phyloP scores from a whole-genome alignment of 2,329 filamentous ascomycete genomes.

The Nemania serpens region DNA sequence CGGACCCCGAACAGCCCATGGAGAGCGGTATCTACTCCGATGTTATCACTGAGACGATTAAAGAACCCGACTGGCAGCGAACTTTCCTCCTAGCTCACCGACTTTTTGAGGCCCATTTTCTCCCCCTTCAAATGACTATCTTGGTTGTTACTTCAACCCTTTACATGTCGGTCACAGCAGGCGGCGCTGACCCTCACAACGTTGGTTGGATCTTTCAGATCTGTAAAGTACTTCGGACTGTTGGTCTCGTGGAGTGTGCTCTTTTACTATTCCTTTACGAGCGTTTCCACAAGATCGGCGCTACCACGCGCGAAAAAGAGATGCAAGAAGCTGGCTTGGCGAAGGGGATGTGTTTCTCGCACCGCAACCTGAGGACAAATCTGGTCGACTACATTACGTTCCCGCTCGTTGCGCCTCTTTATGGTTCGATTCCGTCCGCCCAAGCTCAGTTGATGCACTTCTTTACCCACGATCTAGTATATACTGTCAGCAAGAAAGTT shows the following conservation, averaged over 20 bases:
- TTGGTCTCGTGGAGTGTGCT: slow-evolving; percentile 66
- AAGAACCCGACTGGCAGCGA: slow-evolving; percentile 58
- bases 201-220: slow-evolving; percentile 64
- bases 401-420: slow-evolving; percentile 69
- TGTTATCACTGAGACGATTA: slow-evolving; percentile 56
- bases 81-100: slow-evolving; percentile 66
- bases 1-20: slow-evolving; percentile 46
- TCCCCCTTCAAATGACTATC: slow-evolving; percentile 70
- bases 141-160: slow-evolving; percentile 66
- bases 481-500: slow-evolving; percentile 74
- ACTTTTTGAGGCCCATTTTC: slow-evolving; percentile 75
- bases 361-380: slow-evolving; percentile 60
- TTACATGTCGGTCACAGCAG: slow-evolving; percentile 60
- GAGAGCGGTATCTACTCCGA: slow-evolving; percentile 62
- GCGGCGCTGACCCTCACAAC: slow-evolving; percentile 55
- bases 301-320: slow-evolving; percentile 64
- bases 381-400: slow-evolving; percentile 67
- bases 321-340: slow-evolving; percentile 68
- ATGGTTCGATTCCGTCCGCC: slow-evolving; percentile 68
- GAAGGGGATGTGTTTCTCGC: slow-evolving; percentile 68
- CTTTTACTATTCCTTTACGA: slow-evolving; percentile 71
- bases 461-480: slow-evolving; percentile 71
- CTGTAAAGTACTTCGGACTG: slow-evolving; percentile 63
- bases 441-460: slow-evolving; percentile 73
- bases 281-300: slow-evolving; percentile 65